Conservation (phyloP, 495 filamentous ascomycete species). For the Penicillium riverlandense region DNA sequence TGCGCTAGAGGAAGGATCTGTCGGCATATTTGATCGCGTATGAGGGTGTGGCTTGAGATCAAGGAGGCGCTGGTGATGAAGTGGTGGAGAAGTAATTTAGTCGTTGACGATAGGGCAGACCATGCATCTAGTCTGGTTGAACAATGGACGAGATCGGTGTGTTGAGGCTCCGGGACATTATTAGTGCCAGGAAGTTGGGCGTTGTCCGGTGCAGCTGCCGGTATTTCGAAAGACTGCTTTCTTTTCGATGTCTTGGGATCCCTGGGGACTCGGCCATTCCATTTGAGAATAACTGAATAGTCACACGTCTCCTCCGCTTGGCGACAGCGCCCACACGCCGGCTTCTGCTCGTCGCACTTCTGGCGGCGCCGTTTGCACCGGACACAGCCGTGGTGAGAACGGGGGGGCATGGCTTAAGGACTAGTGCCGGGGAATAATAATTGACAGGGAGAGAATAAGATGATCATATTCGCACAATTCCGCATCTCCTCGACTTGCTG, state of each 20-base stretch:
- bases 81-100: constrained; percentile 6
- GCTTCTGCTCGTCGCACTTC: constrained; percentile 11
- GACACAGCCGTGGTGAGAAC: constrained; percentile 8
- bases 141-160: too few species aligned
- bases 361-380: constrained; percentile 11
- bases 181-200: too few species aligned
- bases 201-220: too few species aligned
- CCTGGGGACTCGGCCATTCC: constrained; percentile 10
- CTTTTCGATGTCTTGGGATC: background rate
- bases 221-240: background rate
- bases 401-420: background rate
- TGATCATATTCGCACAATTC: background rate
- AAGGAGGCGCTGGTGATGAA: constrained; percentile 9
- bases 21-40: constrained; percentile 9
- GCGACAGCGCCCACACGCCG: constrained; percentile 6
- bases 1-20: constrained; percentile 8
- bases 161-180: too few species aligned
- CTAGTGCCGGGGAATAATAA: too few species aligned
- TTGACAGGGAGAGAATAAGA: background rate
- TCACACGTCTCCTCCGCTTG: constrained; percentile 6
- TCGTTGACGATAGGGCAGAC: background rate
- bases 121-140: background rate
- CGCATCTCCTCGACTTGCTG: constrained; percentile 8
- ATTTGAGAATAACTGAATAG: constrained; percentile 8
- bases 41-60: constrained; percentile 6